A percentile compares a stretch with the other conserved stretches of the same genome.
Conservation (phyloP, 2,329 filamentous ascomycete genomes). For the Aureobasidium namibiae region DNA sequence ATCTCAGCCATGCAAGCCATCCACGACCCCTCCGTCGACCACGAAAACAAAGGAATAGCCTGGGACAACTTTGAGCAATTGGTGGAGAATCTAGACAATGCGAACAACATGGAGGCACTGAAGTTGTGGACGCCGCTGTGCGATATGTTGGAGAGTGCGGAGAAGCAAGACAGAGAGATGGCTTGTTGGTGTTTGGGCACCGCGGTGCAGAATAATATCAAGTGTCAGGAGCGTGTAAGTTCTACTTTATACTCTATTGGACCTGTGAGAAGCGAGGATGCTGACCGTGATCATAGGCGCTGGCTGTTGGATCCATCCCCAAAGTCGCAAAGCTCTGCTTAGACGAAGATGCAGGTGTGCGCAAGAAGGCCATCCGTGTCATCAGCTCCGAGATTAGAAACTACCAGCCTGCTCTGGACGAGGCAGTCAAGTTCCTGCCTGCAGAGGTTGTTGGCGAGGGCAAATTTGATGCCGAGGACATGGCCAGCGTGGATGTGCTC, state of each 20-base stretch:
- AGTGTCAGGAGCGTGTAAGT: conserved; percentile 65
- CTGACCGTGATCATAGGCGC: conserved; percentile 31
- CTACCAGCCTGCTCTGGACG: conserved; percentile 67
- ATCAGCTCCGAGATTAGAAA: conserved; percentile 81
- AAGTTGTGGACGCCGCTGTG: conserved; percentile 77
- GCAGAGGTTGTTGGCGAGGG: conserved; percentile 46
- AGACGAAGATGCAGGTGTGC: conserved; percentile 54
- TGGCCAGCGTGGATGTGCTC: conserved; percentile 67
- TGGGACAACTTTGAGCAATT: conserved; percentile 95
- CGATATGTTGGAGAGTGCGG: conserved; percentile 56
- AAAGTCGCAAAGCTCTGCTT: conserved; percentile 59
- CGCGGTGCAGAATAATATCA: conserved; percentile 91
- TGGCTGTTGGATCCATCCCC: conserved; percentile 58
- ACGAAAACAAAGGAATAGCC: conserved; percentile 71
- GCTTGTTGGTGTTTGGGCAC: conserved; percentile 94
- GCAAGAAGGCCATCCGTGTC: conserved; percentile 83
- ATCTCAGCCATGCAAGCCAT: conserved; percentile 72
- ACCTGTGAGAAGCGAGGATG: conserved; percentile 14
- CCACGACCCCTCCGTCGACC: conserved; percentile 51
- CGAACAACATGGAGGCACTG: conserved; percentile 79
- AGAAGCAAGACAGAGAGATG: conserved; percentile 68
- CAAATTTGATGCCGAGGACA: conserved; percentile 72
- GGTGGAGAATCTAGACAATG: conserved; percentile 89
- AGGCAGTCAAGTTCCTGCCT: conserved; percentile 58
- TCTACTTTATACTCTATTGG: background rate